These are phyloP conservation scores for Leucosporidium scottii DNA, from an alignment of 768 basidiomycete genomes.

Conservation along the genomic window DNA sequence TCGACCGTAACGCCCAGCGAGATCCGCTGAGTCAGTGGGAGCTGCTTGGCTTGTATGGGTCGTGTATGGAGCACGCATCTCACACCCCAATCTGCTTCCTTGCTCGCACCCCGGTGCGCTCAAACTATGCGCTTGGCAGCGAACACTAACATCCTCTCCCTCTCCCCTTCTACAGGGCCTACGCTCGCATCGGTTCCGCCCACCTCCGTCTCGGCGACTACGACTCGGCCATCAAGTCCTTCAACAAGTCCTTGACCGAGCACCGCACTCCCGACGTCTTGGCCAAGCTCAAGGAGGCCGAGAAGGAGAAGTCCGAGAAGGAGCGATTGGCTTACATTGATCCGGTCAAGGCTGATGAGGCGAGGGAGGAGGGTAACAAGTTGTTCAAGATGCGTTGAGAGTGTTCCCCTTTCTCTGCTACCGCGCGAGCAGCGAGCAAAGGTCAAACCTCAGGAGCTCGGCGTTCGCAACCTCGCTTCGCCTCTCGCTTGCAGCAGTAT, in stretches of 20 bases:
- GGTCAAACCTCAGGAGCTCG: too few species aligned
- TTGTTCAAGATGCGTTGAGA: constrained; percentile 68
- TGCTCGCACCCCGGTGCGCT: neutral
- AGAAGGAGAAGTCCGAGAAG: constrained; percentile 67
- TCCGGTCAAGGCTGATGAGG: constrained; percentile 68
- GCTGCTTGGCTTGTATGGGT: too few species aligned
- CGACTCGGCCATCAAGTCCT: constrained; percentile 74
- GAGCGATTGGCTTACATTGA: constrained; percentile 81
- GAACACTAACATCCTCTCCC: neutral
- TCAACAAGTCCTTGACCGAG: constrained; percentile 86
- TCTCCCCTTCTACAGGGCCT: constrained; percentile 48
- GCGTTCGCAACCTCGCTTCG: too few species aligned
- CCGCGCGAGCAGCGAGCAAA: too few species aligned
- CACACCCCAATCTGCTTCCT: neutral
- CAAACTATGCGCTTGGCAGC: neutral
- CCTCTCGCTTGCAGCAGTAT: too few species aligned
- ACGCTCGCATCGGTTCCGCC: constrained; percentile 79
- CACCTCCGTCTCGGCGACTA: constrained; percentile 75
- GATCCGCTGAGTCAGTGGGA: too few species aligned
- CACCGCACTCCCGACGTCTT: constrained; percentile 91
- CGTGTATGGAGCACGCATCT: too few species aligned
- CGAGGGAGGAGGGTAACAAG: constrained; percentile 85
- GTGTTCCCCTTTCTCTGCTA: too few species aligned
- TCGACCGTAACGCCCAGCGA: too few species aligned
- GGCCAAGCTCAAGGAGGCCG: constrained; percentile 72